phyloP scores from a whole-genome alignment of 805 yeast species.

The Yarrowia sp. region DNA sequence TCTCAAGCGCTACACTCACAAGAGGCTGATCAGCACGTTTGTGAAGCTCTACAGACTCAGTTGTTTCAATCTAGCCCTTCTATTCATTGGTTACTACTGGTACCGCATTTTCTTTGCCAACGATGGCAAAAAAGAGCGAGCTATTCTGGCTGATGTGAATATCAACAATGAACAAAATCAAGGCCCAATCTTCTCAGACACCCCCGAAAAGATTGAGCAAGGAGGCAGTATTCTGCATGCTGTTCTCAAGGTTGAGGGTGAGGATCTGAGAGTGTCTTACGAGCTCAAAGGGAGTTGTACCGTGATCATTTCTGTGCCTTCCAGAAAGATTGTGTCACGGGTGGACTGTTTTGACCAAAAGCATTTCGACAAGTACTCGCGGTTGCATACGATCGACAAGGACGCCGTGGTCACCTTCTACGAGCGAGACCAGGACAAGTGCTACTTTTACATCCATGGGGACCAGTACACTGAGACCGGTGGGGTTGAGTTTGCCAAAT shows the following conservation, averaged over 20 bases:
- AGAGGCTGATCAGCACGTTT: not conserved
- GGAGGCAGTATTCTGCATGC: slow-evolving; percentile 28
- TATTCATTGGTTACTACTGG: slow-evolving; percentile 25
- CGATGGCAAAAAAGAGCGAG: slow-evolving; percentile 12
- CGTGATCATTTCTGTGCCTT: slow-evolving; percentile 1
- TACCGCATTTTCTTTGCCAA: slow-evolving; percentile 17
- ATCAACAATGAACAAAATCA: not conserved
- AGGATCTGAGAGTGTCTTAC: slow-evolving; percentile 5
- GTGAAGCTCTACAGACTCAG: slow-evolving; percentile 7
- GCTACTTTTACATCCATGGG: slow-evolving; percentile 16
- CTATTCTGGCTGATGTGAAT: slow-evolving; percentile 14
- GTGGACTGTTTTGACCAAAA: slow-evolving; percentile 23
- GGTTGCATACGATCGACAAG: slow-evolving; percentile 9
- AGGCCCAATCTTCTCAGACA: slow-evolving; percentile 17
- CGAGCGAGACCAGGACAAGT: slow-evolving; percentile 11
- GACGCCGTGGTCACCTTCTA: slow-evolving; percentile 16
- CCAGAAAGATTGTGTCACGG: not conserved
- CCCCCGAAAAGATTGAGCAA: slow-evolving; percentile 7
- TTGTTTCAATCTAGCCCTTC: slow-evolving; percentile 10
- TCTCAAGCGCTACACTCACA: slow-evolving; percentile 13
- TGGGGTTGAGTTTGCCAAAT: slow-evolving; percentile 30
- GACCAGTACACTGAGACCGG: slow-evolving; percentile 16
- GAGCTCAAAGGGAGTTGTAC: slow-evolving; percentile 23
- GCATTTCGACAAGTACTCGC: slow-evolving; percentile 18
- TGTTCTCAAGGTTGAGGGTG: slow-evolving; percentile 6